Base-by-base conservation (phyloP, 352 stramenopile genomes). In the Pythium plurisporium region DNA sequence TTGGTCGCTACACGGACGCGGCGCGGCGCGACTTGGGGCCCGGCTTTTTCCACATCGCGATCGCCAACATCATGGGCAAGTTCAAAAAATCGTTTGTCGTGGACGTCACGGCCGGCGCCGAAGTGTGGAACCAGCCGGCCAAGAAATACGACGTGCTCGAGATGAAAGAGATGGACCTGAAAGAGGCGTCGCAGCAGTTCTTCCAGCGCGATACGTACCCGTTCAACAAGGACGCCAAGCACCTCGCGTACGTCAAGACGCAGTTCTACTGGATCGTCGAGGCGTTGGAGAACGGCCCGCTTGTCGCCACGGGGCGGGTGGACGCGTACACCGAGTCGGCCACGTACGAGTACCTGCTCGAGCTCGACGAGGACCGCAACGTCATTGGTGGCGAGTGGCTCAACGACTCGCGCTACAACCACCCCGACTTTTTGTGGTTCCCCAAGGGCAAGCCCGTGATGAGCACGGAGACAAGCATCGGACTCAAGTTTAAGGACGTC, bases 311-410 rank as follows among this genome's bases (percentile, higher is more conserved):
- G 0, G 65, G 68, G 6, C 23, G 37, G 4, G 67, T 69, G 1
- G 34, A 70, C 31, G 7, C 22, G 46, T 86, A 74, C 14, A 70
- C 70, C 11, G 72, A 51, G 38, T 64, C 64, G 8, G 65, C 83
- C 51, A 83, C 87, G 65, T 43, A 54, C 31, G 1, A 22, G 30
- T 90, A 90, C 50, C 30, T 89, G 10, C 67, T 91, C 9, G 81
- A 91, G 64, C 76, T 79, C 30, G 72, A 91, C 59, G 68, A 67
- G n/a, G 60, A 61, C 7, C 73, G 79, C 45, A 67, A 83, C 49
- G 84, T 91, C 63, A 67, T 89, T 12, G 81, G 81, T 42, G 81
- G 81, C 3, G 81, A 91, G 58, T 91, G 81, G 81, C 27, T 91
- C 27, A 62, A 57, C 10, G 68, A 56, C 4, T 87, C 77, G 42